phyloP scores from a whole-genome alignment of 495 filamentous ascomycete genomes.

The Aspergillus avenaceus region DNA sequence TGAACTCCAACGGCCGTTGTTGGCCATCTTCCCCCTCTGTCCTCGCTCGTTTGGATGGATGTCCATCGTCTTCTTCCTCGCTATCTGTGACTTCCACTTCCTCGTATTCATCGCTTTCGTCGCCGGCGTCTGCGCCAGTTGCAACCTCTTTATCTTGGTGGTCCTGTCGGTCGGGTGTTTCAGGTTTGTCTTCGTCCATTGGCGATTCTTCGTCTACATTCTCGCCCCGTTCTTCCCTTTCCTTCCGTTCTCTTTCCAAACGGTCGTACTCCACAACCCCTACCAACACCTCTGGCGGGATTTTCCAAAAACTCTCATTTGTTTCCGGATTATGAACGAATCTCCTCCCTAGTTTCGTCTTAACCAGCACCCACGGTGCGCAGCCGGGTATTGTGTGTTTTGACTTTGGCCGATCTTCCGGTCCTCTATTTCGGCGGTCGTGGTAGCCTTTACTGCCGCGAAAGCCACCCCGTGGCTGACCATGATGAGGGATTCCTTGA shows the following conservation, averaged over 20 bases:
- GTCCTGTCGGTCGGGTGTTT: neutral
- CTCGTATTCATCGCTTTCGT: slow-evolving; percentile 70
- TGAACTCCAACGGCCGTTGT: slow-evolving; percentile 74
- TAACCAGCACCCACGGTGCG: slow-evolving; percentile 88
- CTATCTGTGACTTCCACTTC: slow-evolving; percentile 85
- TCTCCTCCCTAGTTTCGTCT: slow-evolving; percentile 79
- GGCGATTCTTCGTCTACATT: slow-evolving; percentile 23
- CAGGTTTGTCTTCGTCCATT: slow-evolving; percentile 1
- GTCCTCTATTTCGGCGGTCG: slow-evolving; percentile 54
- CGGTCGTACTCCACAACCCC: slow-evolving; percentile 71
- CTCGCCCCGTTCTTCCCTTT: slow-evolving; percentile 39
- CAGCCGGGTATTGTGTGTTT: slow-evolving; percentile 75
- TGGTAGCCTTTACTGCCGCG: slow-evolving; percentile 49
- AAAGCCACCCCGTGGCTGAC: slow-evolving; percentile 33
- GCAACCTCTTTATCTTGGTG: slow-evolving; percentile 3
- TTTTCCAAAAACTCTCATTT: slow-evolving; percentile 88
- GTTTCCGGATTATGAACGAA: slow-evolving; percentile 84
- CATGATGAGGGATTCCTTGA: slow-evolving; percentile 16
- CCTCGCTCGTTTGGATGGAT: slow-evolving; percentile 61
- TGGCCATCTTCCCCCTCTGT: slow-evolving; percentile 53
- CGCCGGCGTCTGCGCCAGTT: slow-evolving; percentile 9
- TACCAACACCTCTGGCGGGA: slow-evolving; percentile 77
- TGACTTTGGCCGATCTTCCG: slow-evolving; percentile 74
- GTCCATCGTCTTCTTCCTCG: slow-evolving; percentile 49
- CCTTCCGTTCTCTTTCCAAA: slow-evolving; percentile 46